phyloP scores from a whole-genome alignment of 2,329 filamentous ascomycete genomes.

The Sporothrix inflata region DNA sequence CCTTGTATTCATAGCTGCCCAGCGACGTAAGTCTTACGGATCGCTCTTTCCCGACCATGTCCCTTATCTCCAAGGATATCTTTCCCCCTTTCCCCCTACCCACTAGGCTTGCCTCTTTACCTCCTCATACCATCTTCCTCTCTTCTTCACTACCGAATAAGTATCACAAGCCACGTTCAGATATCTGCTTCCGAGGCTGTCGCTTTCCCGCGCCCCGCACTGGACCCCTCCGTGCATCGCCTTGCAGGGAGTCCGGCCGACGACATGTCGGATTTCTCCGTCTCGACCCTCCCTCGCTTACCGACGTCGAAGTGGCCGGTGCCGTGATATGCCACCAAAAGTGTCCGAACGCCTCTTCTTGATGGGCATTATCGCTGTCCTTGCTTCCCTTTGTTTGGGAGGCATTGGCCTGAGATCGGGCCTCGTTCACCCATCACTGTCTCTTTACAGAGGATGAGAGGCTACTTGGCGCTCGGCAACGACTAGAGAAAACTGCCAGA shows the following conservation, averaged over 20 bases:
- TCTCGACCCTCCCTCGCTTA: neutral
- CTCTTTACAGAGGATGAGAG: neutral
- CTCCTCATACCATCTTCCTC: neutral
- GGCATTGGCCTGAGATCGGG: no score
- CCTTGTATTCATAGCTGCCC: neutral
- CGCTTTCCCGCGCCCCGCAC: neutral
- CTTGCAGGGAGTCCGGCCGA: neutral
- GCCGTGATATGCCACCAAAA: neutral
- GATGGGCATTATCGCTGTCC: neutral
- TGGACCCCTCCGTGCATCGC: conserved; percentile 1
- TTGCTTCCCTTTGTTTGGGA: no score
- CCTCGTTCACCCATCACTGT: neutral
- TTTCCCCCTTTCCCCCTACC: neutral
- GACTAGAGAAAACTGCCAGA: neutral
- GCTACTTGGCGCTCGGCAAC: neutral
- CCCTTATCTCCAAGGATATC: neutral
- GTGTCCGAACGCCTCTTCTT: neutral
- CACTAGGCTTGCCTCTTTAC: neutral
- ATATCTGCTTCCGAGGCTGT: conserved; percentile 1
- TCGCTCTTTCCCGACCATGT: neutral
- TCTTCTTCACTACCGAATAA: neutral
- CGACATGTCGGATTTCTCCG: neutral
- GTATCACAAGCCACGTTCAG: conserved; percentile 17
- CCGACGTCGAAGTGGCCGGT: neutral
- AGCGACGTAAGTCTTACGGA: neutral